Percentiles rank a stretch among this genome's conserved stretches.
Conservation (phyloP, 2,329 filamentous ascomycete genomes). For the Cladophialophora bantiana region DNA sequence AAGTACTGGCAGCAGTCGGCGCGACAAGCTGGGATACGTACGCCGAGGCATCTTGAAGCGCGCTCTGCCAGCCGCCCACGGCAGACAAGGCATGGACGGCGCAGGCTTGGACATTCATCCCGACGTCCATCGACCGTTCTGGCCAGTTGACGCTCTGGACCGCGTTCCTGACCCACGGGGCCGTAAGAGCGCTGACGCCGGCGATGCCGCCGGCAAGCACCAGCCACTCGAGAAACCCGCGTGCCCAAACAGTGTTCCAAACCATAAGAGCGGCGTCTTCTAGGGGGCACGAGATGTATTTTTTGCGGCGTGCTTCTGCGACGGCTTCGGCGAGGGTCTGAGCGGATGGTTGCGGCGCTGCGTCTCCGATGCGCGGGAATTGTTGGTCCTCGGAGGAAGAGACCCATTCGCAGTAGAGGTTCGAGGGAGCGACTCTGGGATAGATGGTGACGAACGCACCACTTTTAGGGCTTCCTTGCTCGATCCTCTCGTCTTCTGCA, state of each 20-base stretch:
- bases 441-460: constrained; percentile 35
- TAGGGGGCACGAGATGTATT: constrained; percentile 7
- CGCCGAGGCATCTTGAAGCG: background rate
- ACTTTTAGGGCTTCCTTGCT: constrained; percentile 11
- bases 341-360: background rate
- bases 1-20: background rate
- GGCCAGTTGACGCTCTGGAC: background rate
- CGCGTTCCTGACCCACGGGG: background rate
- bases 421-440: constrained; percentile 24
- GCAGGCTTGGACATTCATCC: background rate
- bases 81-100: background rate
- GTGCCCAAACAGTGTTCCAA: constrained; percentile 6
- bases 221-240: constrained; percentile 14
- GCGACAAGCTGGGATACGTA: background rate
- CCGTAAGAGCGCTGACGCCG: background rate
- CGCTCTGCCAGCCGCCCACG: background rate
- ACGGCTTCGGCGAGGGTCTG: constrained; percentile 20
- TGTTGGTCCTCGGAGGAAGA: background rate
- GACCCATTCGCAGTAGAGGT: constrained; percentile 35
- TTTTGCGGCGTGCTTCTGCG: constrained; percentile 11
- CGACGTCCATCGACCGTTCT: background rate
- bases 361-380: background rate
- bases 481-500: background rate
- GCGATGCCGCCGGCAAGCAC: constrained; percentile 3
- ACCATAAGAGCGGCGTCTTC: constrained; percentile 11